phyloP scores from a whole-genome alignment of 164 flowering plant genomes.

The Vitis riparia region DNA sequence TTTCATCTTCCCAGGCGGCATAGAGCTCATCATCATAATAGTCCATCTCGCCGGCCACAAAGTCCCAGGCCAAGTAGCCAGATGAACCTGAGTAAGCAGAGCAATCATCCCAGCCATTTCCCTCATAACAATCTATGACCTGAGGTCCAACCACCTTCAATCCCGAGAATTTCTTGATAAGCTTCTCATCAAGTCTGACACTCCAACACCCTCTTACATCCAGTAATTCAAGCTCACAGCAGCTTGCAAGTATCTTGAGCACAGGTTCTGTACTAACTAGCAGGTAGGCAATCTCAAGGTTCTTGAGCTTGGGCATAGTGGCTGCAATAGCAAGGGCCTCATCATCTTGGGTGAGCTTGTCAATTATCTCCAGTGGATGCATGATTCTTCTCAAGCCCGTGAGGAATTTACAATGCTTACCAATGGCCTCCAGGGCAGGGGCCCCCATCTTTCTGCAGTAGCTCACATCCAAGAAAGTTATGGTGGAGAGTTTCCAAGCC shows the following conservation, averaged over 20 bases:
- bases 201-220: constrained; percentile 64
- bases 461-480: constrained; percentile 49
- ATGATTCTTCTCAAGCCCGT: constrained; percentile 34
- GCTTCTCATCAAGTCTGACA: constrained; percentile 42
- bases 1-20: constrained; percentile 43
- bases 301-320: constrained; percentile 64
- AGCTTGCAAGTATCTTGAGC: constrained; percentile 10
- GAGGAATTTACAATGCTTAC: constrained; percentile 48
- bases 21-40: constrained; percentile 32
- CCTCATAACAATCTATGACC: constrained; percentile 15
- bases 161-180: constrained; percentile 27
- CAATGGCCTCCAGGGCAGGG: constrained; percentile 41
- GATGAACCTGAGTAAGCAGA: constrained; percentile 39
- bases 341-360: constrained; percentile 43
- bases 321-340: constrained; percentile 64
- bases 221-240: constrained; percentile 40
- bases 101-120: constrained; percentile 37
- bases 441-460: constrained; percentile 43
- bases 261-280: constrained; percentile 26
- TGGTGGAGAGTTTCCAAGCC: constrained; percentile 31
- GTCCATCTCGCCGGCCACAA: constrained; percentile 29
- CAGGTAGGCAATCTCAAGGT: constrained; percentile 52
- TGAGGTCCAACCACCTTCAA: constrained; percentile 41
- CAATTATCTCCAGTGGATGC: constrained; percentile 44
- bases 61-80: constrained; percentile 46